These are phyloP conservation scores for Ophiostoma sp. DNA, from an alignment of 2,329 filamentous ascomycete genomes.

Conservation along the genomic window DNA sequence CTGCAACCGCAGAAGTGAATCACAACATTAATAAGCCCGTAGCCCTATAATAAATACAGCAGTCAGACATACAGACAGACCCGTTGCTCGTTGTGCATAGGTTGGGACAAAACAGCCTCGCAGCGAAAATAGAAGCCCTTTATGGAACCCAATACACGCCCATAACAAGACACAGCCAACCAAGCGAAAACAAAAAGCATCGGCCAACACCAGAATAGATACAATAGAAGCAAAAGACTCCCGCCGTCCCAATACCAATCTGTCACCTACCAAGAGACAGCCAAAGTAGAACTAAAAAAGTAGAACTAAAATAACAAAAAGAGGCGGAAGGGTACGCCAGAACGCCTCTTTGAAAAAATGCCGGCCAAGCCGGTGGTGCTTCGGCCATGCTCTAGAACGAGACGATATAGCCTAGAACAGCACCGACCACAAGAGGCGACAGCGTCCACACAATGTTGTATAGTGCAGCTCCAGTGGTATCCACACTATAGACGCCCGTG, in stretches of 20 bases:
- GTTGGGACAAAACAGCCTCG: background rate
- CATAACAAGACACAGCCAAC: background rate
- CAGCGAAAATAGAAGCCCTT: background rate
- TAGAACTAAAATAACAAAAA: no score
- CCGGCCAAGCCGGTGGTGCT: background rate
- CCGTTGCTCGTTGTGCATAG: background rate
- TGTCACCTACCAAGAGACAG: no score
- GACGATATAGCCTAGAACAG: constrained; percentile 43
- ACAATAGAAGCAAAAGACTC: background rate
- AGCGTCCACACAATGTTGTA: constrained; percentile 73
- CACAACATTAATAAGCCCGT: no score
- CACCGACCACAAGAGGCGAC: constrained; percentile 55
- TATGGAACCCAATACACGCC: background rate
- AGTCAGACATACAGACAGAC: background rate
- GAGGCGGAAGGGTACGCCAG: no score
- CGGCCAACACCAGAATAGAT: background rate
- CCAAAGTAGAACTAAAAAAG: no score
- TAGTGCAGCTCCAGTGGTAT: constrained; percentile 60
- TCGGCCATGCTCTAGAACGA: background rate
- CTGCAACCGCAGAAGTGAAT: no score
- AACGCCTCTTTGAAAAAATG: no score
- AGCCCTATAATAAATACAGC: background rate
- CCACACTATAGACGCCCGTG: constrained; percentile 63
- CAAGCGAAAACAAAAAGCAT: background rate
- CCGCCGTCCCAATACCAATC: no score